A percentile compares a stretch with the other conserved stretches of the same genome.
These are phyloP conservation scores for Lasiosphaeria ovina DNA, from an alignment of 495 filamentous ascomycete species.

Conservation along the genomic window DNA sequence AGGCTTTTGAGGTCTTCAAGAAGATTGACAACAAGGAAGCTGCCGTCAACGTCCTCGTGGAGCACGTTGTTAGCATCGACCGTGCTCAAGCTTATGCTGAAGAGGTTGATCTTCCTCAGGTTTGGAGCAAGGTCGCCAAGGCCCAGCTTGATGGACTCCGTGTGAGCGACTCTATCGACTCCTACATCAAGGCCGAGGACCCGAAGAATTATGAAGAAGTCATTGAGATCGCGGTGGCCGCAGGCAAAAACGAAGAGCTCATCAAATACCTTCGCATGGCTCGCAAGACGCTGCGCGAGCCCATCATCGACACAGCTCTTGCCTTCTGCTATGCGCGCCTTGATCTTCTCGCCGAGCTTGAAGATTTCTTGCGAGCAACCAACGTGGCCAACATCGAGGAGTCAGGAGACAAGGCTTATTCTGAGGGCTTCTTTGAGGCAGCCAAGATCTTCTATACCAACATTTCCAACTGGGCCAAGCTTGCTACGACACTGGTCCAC, in stretches of 20 bases:
- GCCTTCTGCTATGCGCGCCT: conserved; percentile 92
- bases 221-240: conserved; percentile 92
- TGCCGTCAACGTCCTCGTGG: conserved; percentile 89
- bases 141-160: conserved; percentile 96
- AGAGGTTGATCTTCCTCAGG: conserved; percentile 88
- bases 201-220: conserved; percentile 93
- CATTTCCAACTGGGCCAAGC: conserved; percentile 99
- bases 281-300: conserved; percentile 91
- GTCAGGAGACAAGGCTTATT: conserved; percentile 96
- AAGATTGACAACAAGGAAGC: conserved; percentile 87
- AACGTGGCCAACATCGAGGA: conserved; percentile 96
- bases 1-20: conserved; percentile 98
- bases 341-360: conserved; percentile 87
- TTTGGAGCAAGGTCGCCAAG: conserved; percentile 99
- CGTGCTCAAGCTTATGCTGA: conserved; percentile 96
- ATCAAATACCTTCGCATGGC: conserved; percentile 98
- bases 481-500: conserved; percentile 94
- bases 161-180: conserved; percentile 89
- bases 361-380: conserved; percentile 90
- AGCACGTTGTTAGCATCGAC: conserved; percentile 98
- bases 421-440: conserved; percentile 90
- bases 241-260: conserved; percentile 96
- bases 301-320: conserved; percentile 87
- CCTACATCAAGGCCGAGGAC: conserved; percentile 93
- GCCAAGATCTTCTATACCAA: conserved; percentile 98